Evolutionary conservation across 164 flowering plant genomes (phyloP).

Genomic region (Warburgia ugandensis): DNA sequence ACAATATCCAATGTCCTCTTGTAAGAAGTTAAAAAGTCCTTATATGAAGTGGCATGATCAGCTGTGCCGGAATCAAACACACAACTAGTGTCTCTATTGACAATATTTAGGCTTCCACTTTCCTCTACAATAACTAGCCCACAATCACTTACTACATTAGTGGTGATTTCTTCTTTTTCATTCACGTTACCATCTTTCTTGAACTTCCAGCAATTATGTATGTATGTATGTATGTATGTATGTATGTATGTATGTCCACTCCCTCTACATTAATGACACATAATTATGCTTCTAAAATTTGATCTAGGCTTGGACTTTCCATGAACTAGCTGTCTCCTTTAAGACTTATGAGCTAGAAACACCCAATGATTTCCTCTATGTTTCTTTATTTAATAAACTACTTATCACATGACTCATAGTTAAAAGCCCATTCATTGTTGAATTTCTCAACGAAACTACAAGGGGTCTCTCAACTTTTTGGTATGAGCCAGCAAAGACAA

Average conservation of each 20-base stretch:
- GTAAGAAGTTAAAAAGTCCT: not conserved
- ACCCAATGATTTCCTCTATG: not conserved
- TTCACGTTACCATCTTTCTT: not conserved
- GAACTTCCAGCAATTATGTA: not conserved
- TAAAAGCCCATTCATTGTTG: not conserved
- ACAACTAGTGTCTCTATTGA: not conserved
- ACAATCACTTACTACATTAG: not conserved
- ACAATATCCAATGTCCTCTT: not conserved
- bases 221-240: too few species aligned
- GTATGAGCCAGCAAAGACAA: not conserved
- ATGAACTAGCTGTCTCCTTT: not conserved
- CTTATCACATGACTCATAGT: not conserved
- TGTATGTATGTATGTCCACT: not conserved
- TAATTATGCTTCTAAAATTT: not conserved
- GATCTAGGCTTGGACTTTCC: not conserved
- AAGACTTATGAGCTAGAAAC: not conserved
- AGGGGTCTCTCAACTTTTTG: not conserved
- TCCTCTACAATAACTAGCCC: not conserved
- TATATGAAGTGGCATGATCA: not conserved
- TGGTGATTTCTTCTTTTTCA: not conserved
- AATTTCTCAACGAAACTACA: not conserved
- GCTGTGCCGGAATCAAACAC: not conserved
- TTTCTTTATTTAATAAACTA: not conserved
- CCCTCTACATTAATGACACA: not conserved
- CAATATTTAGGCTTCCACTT: not conserved